These are phyloP conservation scores for Xylaria acuta DNA, from an alignment of 495 filamentous ascomycete genomes.

Conservation along the genomic window DNA sequence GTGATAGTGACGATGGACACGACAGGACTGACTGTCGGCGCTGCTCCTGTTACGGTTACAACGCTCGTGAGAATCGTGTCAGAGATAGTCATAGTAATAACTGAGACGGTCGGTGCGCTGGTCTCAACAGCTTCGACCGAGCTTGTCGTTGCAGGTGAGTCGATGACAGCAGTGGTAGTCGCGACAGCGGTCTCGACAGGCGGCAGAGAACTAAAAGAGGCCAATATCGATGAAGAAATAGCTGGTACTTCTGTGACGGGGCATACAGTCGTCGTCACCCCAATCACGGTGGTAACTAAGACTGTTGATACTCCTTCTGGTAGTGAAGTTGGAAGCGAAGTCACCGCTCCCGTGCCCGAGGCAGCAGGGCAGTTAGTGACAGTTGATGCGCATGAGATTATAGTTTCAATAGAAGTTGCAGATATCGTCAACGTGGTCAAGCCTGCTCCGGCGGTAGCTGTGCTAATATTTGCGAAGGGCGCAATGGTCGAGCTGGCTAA, in stretches of 20 bases:
- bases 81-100: slow-evolving; percentile 29
- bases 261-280: slow-evolving; percentile 40
- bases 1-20: slow-evolving; percentile 29
- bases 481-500: not conserved
- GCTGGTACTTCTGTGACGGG: slow-evolving; percentile 34
- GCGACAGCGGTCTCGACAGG: slow-evolving; percentile 13
- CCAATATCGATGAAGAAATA: slow-evolving; percentile 37
- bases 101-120: slow-evolving; percentile 16
- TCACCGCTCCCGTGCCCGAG: slow-evolving; percentile 29
- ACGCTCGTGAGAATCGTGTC: slow-evolving; percentile 27
- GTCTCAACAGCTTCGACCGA: not conserved
- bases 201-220: slow-evolving; percentile 25
- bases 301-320: slow-evolving; percentile 33
- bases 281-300: slow-evolving; percentile 36
- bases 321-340: slow-evolving; percentile 27
- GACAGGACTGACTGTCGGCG: slow-evolving; percentile 2
- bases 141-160: slow-evolving; percentile 1
- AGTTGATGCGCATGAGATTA: slow-evolving; percentile 36
- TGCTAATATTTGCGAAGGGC: slow-evolving; percentile 28
- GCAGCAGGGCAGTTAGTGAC: slow-evolving; percentile 33
- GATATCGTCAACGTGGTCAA: slow-evolving; percentile 37
- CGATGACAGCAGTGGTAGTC: slow-evolving; percentile 10
- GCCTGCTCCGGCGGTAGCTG: slow-evolving; percentile 10
- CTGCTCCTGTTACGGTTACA: slow-evolving; percentile 24
- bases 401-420: slow-evolving; percentile 32